Percentiles rank a stretch among this genome's conserved stretches.
Evolutionary conservation across 139 green algal species (phyloP).

Genomic region (Zygnema circumcarinatum): DNA sequence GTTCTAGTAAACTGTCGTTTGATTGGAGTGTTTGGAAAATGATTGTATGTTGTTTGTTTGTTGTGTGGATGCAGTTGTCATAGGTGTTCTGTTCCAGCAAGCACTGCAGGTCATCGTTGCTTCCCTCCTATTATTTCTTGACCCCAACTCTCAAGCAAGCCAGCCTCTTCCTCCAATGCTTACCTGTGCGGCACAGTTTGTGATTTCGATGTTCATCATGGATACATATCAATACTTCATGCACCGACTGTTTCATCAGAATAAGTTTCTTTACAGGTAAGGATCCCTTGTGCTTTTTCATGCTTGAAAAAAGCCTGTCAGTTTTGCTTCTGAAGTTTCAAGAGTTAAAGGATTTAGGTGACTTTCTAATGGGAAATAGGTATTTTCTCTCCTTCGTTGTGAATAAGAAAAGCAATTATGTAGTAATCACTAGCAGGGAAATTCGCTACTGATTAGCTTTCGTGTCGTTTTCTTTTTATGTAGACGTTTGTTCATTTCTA

Average conservation of each 20-base stretch:
- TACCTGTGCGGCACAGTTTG: slow-evolving; percentile 60
- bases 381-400: too few relatives aligned
- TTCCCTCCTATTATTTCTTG: slow-evolving; percentile 48
- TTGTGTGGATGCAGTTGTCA: slow-evolving; percentile 59
- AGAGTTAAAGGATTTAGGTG: background rate
- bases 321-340: background rate
- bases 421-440: too few relatives aligned
- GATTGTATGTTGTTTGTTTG: background rate
- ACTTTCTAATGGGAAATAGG: background rate
- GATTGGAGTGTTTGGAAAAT: background rate
- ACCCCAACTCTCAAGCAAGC: background rate
- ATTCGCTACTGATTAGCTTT: too few relatives aligned
- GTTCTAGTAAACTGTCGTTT: too few relatives aligned
- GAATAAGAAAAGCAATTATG: too few relatives aligned
- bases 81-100: slow-evolving; percentile 75
- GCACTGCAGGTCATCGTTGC: slow-evolving; percentile 62
- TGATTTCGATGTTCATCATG: slow-evolving; percentile 72
- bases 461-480: too few relatives aligned
- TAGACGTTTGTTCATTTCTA: too few relatives aligned
- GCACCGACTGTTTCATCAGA: slow-evolving; percentile 74
- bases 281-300: background rate
- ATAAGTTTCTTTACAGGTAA: slow-evolving; percentile 68
- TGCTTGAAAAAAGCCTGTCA: too few relatives aligned
- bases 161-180: background rate
- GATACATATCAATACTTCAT: slow-evolving; percentile 78